Conservation (phyloP, 129 eudicot species). For the Flaveria linearis region DNA sequence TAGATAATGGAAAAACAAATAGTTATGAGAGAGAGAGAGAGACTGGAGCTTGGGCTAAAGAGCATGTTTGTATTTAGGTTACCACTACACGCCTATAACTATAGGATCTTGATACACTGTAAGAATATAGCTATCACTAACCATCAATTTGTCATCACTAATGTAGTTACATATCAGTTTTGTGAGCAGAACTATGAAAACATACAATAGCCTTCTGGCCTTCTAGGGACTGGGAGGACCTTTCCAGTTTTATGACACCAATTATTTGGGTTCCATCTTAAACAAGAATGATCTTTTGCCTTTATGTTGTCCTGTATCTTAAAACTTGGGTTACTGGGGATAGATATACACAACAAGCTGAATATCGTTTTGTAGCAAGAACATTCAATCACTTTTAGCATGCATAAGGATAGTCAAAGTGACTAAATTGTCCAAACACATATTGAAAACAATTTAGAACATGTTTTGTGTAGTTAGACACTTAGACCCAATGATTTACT, state of each 20-base stretch:
- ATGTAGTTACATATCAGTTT: background rate
- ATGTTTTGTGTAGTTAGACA: background rate
- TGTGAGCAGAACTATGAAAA: background rate
- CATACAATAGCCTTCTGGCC: background rate
- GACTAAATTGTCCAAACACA: background rate
- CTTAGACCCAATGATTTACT: background rate
- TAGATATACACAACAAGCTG: background rate
- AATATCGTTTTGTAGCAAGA: background rate
- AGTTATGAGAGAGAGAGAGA: background rate
- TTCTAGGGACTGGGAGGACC: background rate
- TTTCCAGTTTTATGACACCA: background rate
- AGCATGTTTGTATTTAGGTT: background rate
- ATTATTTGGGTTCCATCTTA: background rate
- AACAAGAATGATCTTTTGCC: background rate
- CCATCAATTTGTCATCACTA: slow-evolving; percentile 11
- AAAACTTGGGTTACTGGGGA: background rate
- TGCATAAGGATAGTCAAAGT: background rate
- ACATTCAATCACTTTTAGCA: background rate
- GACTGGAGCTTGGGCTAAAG: background rate
- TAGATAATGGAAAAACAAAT: background rate
- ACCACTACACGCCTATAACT: slow-evolving; percentile 6
- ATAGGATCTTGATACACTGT: background rate
- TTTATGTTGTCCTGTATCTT: background rate
- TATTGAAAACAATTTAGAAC: background rate
- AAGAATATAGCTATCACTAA: slow-evolving; percentile 2